These are phyloP conservation scores for Ambrosiella cleistominuta DNA, from an alignment of 2,329 filamentous ascomycete genomes.

Conservation along the genomic window DNA sequence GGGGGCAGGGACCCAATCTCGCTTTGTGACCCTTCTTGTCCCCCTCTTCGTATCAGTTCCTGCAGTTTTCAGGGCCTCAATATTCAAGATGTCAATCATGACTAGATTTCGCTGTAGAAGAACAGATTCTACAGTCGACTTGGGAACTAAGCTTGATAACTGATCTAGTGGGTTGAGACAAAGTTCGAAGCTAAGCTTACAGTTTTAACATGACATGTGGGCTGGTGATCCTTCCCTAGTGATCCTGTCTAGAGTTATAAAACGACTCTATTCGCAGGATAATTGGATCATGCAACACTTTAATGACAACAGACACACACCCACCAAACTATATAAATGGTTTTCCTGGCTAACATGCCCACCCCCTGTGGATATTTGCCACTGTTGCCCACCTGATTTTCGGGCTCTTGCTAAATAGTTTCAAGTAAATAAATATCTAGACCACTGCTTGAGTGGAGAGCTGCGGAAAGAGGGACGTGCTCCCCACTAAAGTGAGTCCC, in stretches of 20 bases:
- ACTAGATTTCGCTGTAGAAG: not conserved
- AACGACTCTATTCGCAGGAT: not conserved
- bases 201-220: too few species aligned
- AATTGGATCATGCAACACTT: not conserved
- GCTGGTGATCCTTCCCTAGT: too few species aligned
- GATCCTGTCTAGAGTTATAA: too few species aligned
- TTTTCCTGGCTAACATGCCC: not conserved
- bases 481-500: not conserved
- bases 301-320: not conserved
- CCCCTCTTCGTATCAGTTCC: constrained; percentile 9
- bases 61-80: not conserved
- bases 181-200: too few species aligned
- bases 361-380: not conserved
- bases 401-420: not conserved
- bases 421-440: not conserved
- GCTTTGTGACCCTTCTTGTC: constrained; percentile 9
- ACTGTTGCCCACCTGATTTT: not conserved
- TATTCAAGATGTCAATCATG: not conserved
- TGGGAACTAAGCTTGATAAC: too few species aligned
- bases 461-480: not conserved
- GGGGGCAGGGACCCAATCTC: constrained; percentile 11
- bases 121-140: not conserved
- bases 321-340: not conserved
- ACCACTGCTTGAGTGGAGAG: not conserved
- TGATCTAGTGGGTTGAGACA: too few species aligned